phyloP scores from a whole-genome alignment of 352 stramenopile genomes.

The Pythium vanterpoolii region DNA sequence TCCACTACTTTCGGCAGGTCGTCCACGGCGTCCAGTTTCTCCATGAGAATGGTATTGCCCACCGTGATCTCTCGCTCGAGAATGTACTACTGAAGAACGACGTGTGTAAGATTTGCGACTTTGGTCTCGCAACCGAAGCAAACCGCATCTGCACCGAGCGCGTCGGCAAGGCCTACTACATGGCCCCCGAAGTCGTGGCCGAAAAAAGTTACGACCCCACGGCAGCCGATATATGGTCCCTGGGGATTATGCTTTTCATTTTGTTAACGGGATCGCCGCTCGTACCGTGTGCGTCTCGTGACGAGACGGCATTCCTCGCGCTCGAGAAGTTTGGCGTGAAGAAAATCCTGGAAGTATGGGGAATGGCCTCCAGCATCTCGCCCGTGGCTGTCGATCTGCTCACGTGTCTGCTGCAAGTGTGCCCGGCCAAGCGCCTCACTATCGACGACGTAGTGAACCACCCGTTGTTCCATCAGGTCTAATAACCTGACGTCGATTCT shows the following conservation, averaged over 20 bases:
- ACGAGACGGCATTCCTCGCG: conserved; percentile 28
- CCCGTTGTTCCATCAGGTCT: conserved; percentile 1
- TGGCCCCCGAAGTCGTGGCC: conserved; percentile 55
- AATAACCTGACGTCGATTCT: neutral
- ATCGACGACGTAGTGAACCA: conserved; percentile 24
- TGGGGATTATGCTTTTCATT: conserved; percentile 67
- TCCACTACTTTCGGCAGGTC: conserved; percentile 35
- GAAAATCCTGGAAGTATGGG: conserved; percentile 34
- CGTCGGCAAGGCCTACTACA: conserved; percentile 66
- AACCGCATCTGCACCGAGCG: conserved; percentile 23
- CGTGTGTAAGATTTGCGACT: conserved; percentile 56
- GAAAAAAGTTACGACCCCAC: conserved; percentile 37
- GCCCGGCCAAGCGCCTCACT: conserved; percentile 11
- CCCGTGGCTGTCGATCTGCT: conserved; percentile 19
- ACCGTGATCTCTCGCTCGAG: conserved; percentile 55
- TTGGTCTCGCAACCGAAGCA: conserved; percentile 38
- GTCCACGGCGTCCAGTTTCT: conserved; percentile 39
- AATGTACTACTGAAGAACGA: conserved; percentile 34
- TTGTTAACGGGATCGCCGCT: conserved; percentile 57
- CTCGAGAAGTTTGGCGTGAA: conserved; percentile 18
- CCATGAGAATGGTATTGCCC: conserved; percentile 36
- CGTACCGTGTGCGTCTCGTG: conserved; percentile 29
- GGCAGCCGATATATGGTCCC: conserved; percentile 59
- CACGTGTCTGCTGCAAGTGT: conserved; percentile 14
- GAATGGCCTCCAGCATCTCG: conserved; percentile 12